A percentile compares a stretch with the other conserved stretches of the same genome.
phyloP scores from a whole-genome alignment of 192 early-diverging fungal species.

The Pilobolus umbonatus region DNA sequence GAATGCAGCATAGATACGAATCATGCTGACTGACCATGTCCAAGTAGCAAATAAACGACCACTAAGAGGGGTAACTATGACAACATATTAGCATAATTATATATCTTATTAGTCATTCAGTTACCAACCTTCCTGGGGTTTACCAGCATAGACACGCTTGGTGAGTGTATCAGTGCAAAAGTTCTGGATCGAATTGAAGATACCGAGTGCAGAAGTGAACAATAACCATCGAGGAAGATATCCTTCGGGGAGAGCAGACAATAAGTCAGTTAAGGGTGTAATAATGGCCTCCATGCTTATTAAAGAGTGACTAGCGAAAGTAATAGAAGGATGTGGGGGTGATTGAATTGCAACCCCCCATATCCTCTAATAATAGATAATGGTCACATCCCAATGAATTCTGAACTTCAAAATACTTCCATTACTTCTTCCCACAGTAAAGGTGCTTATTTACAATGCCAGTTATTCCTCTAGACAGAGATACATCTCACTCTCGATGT shows the following conservation, averaged over 20 bases:
- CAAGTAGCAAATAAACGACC: conserved; percentile 84
- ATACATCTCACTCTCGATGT: too few relatives aligned
- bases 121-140: conserved; percentile 52
- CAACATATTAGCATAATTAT: conserved; percentile 1
- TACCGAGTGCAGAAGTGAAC: conserved; percentile 66
- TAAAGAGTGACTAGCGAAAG: not conserved
- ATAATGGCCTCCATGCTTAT: conserved; percentile 21
- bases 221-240: conserved; percentile 68
- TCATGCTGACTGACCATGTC: conserved; percentile 75
- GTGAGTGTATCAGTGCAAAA: conserved; percentile 73
- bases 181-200: conserved; percentile 86
- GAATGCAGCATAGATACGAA: conserved; percentile 84
- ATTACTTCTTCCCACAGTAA: too few relatives aligned
- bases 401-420: too few relatives aligned
- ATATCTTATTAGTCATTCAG: not conserved
- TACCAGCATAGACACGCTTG: conserved; percentile 66
- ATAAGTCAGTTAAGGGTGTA: conserved; percentile 13
- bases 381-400: too few relatives aligned
- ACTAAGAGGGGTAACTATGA: conserved; percentile 73
- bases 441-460: too few relatives aligned
- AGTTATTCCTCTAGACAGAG: too few relatives aligned
- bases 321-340: too few relatives aligned
- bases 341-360: too few relatives aligned
- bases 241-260: conserved; percentile 41
- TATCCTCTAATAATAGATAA: too few relatives aligned